Evolutionary conservation across 1,284 basidiomycete genomes (phyloP).

Genomic region (Rhodotorula glutinis): DNA sequence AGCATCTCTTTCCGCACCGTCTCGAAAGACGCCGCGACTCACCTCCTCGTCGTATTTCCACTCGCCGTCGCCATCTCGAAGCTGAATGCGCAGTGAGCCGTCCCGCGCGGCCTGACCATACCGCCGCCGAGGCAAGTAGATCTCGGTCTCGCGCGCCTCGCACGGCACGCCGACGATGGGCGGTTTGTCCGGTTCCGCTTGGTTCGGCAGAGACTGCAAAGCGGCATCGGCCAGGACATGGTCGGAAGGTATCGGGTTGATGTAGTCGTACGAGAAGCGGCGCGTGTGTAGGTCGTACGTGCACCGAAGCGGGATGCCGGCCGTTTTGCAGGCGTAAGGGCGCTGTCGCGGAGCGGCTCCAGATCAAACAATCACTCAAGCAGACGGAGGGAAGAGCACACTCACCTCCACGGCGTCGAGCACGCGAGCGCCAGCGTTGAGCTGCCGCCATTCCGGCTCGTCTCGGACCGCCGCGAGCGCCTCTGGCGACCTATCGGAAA

Average conservation of each 20-base stretch:
- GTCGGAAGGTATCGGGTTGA: constrained; percentile 31
- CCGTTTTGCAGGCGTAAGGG: constrained; percentile 47
- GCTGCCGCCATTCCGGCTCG: constrained; percentile 55
- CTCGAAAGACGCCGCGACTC: neutral
- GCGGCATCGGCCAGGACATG: neutral
- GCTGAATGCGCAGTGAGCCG: constrained; percentile 16
- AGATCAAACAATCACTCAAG: too few species aligned
- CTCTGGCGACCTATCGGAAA: constrained; percentile 18
- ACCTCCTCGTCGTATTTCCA: constrained; percentile 41
- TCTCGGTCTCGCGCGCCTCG: constrained; percentile 38
- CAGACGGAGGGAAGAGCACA: neutral
- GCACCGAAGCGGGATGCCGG: constrained; percentile 43
- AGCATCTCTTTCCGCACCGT: neutral
- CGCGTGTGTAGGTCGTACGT: constrained; percentile 41
- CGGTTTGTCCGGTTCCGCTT: constrained; percentile 7
- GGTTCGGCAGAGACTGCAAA: neutral
- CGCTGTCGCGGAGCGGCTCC: constrained; percentile 26
- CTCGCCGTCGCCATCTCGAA: constrained; percentile 29
- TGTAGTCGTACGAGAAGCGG: constrained; percentile 44
- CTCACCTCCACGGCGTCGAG: constrained; percentile 60
- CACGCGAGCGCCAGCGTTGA: constrained; percentile 78
- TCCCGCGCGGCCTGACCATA: constrained; percentile 25
- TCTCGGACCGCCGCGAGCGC: constrained; percentile 54
- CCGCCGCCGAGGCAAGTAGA: constrained; percentile 41
- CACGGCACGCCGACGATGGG: constrained; percentile 19